phyloP scores from a whole-genome alignment of 2,329 filamentous ascomycete species.

The Triangularia setosa region DNA sequence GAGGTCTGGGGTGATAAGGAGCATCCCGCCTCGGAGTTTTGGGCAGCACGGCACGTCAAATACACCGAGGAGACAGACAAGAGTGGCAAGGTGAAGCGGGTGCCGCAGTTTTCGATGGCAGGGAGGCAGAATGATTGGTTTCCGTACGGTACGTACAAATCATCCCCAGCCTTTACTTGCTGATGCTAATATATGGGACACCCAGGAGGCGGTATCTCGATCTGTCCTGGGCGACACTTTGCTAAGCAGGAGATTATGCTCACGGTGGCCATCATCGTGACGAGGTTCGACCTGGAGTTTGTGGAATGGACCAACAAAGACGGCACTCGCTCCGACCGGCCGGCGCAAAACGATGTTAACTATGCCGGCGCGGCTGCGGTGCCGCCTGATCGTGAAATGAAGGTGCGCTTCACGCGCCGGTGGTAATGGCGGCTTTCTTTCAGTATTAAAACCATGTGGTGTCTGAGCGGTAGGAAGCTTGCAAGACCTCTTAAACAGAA shows the following conservation, averaged over 20 bases:
- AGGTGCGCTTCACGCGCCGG: slow-evolving; percentile 10
- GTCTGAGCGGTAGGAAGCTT: no score
- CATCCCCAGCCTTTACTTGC: background rate
- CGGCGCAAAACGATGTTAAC: slow-evolving; percentile 11
- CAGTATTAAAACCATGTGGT: no score
- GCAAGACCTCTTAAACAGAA: no score
- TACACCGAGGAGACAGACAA: slow-evolving; percentile 6
- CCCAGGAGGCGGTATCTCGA: slow-evolving; percentile 32
- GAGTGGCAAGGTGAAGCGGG: background rate
- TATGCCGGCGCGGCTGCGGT: slow-evolving; percentile 14
- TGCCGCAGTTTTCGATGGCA: slow-evolving; percentile 12
- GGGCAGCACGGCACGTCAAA: slow-evolving; percentile 22
- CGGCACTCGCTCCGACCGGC: slow-evolving; percentile 14
- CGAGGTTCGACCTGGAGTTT: slow-evolving; percentile 33
- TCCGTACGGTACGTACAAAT: slow-evolving; percentile 15
- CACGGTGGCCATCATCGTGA: slow-evolving; percentile 31
- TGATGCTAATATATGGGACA: background rate
- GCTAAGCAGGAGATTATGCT: slow-evolving; percentile 39
- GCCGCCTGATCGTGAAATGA: slow-evolving; percentile 25
- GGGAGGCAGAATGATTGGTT: slow-evolving; percentile 20
- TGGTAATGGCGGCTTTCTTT: no score
- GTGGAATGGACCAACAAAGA: slow-evolving; percentile 14
- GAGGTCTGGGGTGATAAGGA: slow-evolving; percentile 18
- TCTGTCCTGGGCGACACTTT: slow-evolving; percentile 39
- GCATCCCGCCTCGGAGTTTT: slow-evolving; percentile 26